Base-by-base conservation (phyloP, 805 yeast genomes). In the Saturnispora gosingensis region DNA sequence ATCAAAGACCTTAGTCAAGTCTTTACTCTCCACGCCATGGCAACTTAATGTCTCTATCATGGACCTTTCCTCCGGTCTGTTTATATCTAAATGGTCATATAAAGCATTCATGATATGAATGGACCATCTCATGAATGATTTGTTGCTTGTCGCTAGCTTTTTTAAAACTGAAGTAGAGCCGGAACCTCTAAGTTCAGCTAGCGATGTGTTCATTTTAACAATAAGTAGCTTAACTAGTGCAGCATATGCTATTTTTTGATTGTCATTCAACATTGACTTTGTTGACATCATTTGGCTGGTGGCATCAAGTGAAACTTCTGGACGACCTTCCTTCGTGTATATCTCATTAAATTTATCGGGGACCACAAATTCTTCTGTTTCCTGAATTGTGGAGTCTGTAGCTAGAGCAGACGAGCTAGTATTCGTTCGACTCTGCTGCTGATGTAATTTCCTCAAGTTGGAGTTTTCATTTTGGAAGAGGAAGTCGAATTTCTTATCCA, bases 181-280 rank as follows among this genome's bases (percentile, higher is more conserved):
- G 0, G 81, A 71, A 9, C 78, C 77, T 51, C 79, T 75, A 20
- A 81, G 64, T 48, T 72, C 69, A 1, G 93, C 90, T 53, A 90
- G 67, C n/a, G 80, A 81, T 0, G 87, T 78, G 18, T 95, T 95
- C 84, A 89, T 80, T 20, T 85, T 86, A 24, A 85, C 86, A 49
- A 83, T 76, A 5, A 85, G 74, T 35, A 93, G 75, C 58, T 86
- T 84, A 8, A 85, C 81, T 9, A 91, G 73, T 0, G 97, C 98
- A 6, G 86, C 85, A 62, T 93, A 93, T 2, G 98, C 98, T 55
- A 90, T 83, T 60, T 87, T 83, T 65, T 93, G 97, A 15, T 84
- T 73, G 16, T 88, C 98, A 7, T 81, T 74, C 15, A 93, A 73
- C 79, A 93, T 78, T 24, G 81, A 78, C 63, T 83, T 88, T 5